Percentiles rank a stretch among this genome's conserved stretches.
phyloP scores from a whole-genome alignment of 306 rosid genomes.

The Rubus idaeus region DNA sequence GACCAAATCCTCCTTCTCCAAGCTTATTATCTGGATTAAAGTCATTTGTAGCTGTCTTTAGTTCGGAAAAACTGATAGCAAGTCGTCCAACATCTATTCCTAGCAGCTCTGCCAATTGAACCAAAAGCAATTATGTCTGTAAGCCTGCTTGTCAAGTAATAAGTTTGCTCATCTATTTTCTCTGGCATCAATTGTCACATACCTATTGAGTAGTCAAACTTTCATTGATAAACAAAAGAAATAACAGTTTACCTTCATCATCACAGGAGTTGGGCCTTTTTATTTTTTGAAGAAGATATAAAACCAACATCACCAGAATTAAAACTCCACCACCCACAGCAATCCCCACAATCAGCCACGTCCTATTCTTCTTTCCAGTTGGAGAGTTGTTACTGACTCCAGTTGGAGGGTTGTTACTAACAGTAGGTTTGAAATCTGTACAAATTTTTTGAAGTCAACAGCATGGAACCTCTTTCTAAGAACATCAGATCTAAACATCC shows the following conservation, averaged over 20 bases:
- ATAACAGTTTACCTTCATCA: conserved; percentile 49
- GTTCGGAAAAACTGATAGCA: conserved; percentile 62
- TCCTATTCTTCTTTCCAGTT: conserved; percentile 34
- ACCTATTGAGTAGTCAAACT: too few species aligned
- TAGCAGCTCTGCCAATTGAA: conserved; percentile 52
- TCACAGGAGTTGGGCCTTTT: conserved; percentile 29
- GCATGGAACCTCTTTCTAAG: background rate
- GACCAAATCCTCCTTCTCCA: conserved; percentile 91
- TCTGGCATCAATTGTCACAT: background rate
- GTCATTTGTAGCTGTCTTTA: conserved; percentile 64
- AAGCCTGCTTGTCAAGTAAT: background rate
- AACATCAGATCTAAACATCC: conserved; percentile 15
- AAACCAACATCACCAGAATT: conserved; percentile 31
- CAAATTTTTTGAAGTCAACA: conserved; percentile 21
- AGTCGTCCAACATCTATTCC: conserved; percentile 65
- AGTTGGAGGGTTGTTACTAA: conserved; percentile 38
- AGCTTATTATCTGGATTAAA: conserved; percentile 54
- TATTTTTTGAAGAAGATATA: conserved; percentile 43
- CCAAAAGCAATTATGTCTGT: background rate
- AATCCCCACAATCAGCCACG: conserved; percentile 57
- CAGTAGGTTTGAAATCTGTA: conserved; percentile 58
- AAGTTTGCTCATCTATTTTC: background rate
- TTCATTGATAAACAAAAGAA: background rate
- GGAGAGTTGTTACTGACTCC: conserved; percentile 40
- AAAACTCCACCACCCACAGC: conserved; percentile 58